Evolutionary conservation across 2,329 filamentous ascomycete species (phyloP), one percentile per base, ranked within the genome.

Genomic region (Colletotrichum trifolii): DNA sequence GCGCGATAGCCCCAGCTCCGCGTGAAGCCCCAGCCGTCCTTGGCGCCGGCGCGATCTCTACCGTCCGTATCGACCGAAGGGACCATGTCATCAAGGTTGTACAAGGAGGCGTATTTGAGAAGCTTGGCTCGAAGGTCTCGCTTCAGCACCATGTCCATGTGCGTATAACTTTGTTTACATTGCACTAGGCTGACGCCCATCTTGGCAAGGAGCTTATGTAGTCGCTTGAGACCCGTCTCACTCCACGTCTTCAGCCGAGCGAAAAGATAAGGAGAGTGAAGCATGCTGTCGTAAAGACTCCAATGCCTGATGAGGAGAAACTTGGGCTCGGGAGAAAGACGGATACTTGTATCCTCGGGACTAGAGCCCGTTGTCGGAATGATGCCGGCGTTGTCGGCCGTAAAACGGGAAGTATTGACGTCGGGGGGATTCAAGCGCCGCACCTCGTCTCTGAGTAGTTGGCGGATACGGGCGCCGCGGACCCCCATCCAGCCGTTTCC

Each of bases 131-230:
- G 89, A 36, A 98, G 80, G 36, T 93, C 92, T 6, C 93, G 90
- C 79, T 98, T 99, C 39, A 99, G 82, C 77, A 97, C 90, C 89
- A 97, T 96, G 78, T 98, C 95, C 94, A 99, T 98, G 77, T 99
- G 96, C 0, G 94, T 93, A 75, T 98, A 99, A 74, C 89, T 95
- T 77, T 98, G 96, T 72, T 93, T 94, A 79, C 94, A 97, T 79
- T 99, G 95, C 6, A 91, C 91, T 42, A 98, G 82, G 73, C 93
- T 97, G 60, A 99, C 92, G 38, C 96, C 96, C 95, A 99, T 99
- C 78, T 98, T 99, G 47, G 96, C 96, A 3, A 99, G 85, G 0
- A 99, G 85, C 75, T 98, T 98, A 77, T 97, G 93, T 17, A 99
- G 82, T 55, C 95, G 88, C 76, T 96, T 97, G 57, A 92, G 86